These are phyloP conservation scores for Gremmenia infestans DNA, from an alignment of 2,329 filamentous ascomycete species.

Conservation along the genomic window DNA sequence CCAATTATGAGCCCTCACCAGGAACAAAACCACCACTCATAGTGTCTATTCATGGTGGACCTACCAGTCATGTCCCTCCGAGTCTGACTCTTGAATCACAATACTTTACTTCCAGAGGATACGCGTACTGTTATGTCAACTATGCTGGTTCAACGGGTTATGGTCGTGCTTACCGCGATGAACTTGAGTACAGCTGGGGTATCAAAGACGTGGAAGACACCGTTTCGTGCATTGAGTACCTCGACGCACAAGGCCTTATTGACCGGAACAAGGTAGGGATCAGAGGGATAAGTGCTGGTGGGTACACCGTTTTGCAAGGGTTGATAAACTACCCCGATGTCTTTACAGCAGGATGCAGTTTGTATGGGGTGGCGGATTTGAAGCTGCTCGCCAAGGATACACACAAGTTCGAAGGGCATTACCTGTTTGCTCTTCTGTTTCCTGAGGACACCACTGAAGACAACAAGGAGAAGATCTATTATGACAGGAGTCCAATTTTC, in stretches of 20 bases:
- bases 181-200: constrained; percentile 47
- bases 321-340: constrained; percentile 41
- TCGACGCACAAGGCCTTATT: constrained; percentile 36
- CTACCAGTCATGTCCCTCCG: constrained; percentile 39
- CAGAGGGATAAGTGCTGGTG: constrained; percentile 47
- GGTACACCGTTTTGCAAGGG: constrained; percentile 48
- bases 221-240: constrained; percentile 40
- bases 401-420: constrained; percentile 53
- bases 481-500: constrained; percentile 44
- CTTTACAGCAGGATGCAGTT: constrained; percentile 46
- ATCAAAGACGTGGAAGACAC: constrained; percentile 47
- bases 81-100: constrained; percentile 43
- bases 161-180: constrained; percentile 45
- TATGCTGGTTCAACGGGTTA: constrained; percentile 49
- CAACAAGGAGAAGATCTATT: constrained; percentile 39
- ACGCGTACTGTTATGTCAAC: constrained; percentile 46
- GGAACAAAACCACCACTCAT: constrained; percentile 44
- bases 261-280: constrained; percentile 37
- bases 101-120: constrained; percentile 51
- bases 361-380: constrained; percentile 49
- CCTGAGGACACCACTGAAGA: constrained; percentile 31
- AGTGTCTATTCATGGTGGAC: constrained; percentile 47
- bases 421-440: constrained; percentile 43
- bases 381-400: constrained; percentile 41
- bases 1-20: constrained; percentile 35